Evolutionary conservation across 306 rosid genomes (phyloP).

Genomic region (Prunus mira): DNA sequence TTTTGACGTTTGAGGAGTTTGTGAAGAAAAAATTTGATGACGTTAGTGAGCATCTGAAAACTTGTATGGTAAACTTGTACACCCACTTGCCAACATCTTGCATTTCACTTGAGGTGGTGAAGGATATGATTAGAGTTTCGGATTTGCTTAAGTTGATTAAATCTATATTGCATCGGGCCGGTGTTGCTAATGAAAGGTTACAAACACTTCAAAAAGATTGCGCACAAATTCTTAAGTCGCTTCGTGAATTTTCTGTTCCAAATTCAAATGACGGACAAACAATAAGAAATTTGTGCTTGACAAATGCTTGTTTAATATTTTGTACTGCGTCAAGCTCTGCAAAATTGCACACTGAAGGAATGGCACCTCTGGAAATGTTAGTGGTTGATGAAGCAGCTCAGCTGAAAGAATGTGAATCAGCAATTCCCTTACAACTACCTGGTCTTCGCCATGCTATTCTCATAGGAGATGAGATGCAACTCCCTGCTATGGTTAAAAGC

Average conservation of each 20-base stretch:
- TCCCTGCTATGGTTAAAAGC: constrained; percentile 38
- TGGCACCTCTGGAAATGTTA: constrained; percentile 14
- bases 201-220: background rate
- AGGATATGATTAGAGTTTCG: constrained; percentile 23
- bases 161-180: background rate
- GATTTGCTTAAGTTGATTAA: constrained; percentile 20
- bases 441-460: constrained; percentile 35
- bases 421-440: constrained; percentile 37
- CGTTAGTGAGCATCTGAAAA: constrained; percentile 13
- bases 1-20: constrained; percentile 35
- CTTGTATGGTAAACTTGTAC: constrained; percentile 12
- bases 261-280: background rate
- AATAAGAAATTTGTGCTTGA: constrained; percentile 34
- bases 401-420: constrained; percentile 43
- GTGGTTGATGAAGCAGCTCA: constrained; percentile 43
- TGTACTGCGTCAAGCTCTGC: constrained; percentile 40
- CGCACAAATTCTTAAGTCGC: constrained; percentile 16
- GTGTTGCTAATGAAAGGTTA: constrained; percentile 10
- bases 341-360: constrained; percentile 7
- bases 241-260: constrained; percentile 24
- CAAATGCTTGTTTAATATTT: constrained; percentile 39
- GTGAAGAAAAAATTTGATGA: constrained; percentile 16
- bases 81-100: constrained; percentile 49
- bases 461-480: constrained; percentile 42
- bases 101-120: constrained; percentile 27